phyloP scores from a whole-genome alignment of 2,329 filamentous ascomycete genomes.

The Juglanconis juglandina region DNA sequence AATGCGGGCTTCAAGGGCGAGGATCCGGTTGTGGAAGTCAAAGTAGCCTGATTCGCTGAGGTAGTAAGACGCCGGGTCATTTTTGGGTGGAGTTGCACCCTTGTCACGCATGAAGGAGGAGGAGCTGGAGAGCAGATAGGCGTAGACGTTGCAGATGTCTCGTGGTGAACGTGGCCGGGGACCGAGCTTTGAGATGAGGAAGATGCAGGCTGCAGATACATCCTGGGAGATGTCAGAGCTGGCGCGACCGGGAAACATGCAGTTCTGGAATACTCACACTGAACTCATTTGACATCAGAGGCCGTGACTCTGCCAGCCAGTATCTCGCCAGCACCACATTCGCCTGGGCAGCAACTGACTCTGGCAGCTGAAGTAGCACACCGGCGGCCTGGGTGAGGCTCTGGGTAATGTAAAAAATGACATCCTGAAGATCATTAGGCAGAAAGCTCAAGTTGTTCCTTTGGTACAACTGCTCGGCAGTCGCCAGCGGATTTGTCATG shows the following conservation, averaged over 20 bases:
- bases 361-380: conserved; percentile 76
- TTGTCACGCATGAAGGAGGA: conserved; percentile 50
- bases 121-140: conserved; percentile 67
- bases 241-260: neutral
- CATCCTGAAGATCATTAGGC: conserved; percentile 67
- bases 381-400: conserved; percentile 75
- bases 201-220: conserved; percentile 76
- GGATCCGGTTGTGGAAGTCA: conserved; percentile 58
- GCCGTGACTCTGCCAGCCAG: conserved; percentile 57
- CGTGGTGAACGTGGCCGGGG: conserved; percentile 71
- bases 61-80: conserved; percentile 58
- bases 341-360: conserved; percentile 81
- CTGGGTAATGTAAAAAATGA: conserved; percentile 68
- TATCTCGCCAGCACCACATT: conserved; percentile 79
- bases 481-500: conserved; percentile 69
- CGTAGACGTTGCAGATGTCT: conserved; percentile 80
- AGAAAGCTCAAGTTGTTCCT: conserved; percentile 54
- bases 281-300: conserved; percentile 56
- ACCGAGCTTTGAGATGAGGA: conserved; percentile 79
- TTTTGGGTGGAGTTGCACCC: conserved; percentile 26
- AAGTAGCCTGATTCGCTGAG: conserved; percentile 72
- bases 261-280: conserved; percentile 35
- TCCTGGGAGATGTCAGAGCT: conserved; percentile 51
- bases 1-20: conserved; percentile 73
- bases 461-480: conserved; percentile 64